Conservation (phyloP, 441 rosid genomes). For the Gossypium davidsonii region DNA sequence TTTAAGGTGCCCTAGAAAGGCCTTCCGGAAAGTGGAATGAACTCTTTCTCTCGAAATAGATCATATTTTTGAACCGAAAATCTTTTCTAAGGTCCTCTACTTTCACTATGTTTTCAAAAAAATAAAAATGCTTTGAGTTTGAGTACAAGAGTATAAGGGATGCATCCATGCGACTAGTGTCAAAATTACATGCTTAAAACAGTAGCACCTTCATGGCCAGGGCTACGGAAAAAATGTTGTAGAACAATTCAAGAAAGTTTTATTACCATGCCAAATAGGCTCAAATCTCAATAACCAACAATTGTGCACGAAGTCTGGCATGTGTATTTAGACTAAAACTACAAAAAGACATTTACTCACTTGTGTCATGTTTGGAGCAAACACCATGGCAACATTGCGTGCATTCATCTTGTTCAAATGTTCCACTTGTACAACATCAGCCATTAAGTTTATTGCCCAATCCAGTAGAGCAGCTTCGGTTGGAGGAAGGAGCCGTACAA, state of each 20-base stretch:
- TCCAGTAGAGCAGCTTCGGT: constrained; percentile 58
- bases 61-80: not conserved
- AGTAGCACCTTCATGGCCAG: not conserved
- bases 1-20: not conserved
- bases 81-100: not conserved
- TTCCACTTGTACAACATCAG: constrained; percentile 63
- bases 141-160: not conserved
- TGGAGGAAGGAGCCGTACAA: constrained; percentile 52
- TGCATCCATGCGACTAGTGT: not conserved
- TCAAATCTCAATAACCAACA: not conserved
- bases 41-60: no score
- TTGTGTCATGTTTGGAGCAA: constrained; percentile 80
- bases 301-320: not conserved
- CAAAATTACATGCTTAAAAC: not conserved
- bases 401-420: constrained; percentile 68
- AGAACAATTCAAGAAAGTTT: not conserved
- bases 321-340: not conserved
- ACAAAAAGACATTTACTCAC: constrained; percentile 25
- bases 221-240: not conserved
- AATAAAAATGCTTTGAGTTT: not conserved
- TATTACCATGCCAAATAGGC: not conserved
- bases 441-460: constrained; percentile 70
- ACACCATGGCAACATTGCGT: constrained; percentile 61
- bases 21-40: no score
- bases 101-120: not conserved